Conservation (phyloP, 202 grass and related monocot species). For the Panicum hallii region DNA sequence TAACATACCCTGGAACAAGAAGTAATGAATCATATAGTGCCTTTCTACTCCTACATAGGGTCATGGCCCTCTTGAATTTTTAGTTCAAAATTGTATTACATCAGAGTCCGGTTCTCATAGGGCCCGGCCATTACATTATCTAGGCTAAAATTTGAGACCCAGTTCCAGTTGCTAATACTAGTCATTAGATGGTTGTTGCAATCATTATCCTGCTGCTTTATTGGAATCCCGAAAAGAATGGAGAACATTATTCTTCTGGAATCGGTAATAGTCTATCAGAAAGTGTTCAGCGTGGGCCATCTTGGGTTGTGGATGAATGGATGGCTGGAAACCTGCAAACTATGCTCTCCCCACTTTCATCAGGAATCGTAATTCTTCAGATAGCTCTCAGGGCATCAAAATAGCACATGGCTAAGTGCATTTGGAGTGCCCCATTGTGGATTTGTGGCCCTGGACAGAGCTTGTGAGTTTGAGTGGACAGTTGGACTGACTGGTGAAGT, state of each 20-base stretch:
- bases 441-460: constrained; percentile 15
- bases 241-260: constrained; percentile 37
- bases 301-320: background rate
- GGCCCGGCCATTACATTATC: no score
- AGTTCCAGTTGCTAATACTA: background rate
- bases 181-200: background rate
- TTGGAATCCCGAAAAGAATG: constrained; percentile 55
- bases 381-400: constrained; percentile 41
- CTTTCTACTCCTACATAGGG: background rate
- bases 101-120: no score
- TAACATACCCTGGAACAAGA: constrained; percentile 19
- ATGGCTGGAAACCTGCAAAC: constrained; percentile 22
- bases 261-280: constrained; percentile 23
- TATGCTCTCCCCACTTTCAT: constrained; percentile 47
- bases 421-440: background rate
- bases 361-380: constrained; percentile 5
- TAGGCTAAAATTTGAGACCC: background rate
- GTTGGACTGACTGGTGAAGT: constrained; percentile 27
- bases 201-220: constrained; percentile 32
- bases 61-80: no score
- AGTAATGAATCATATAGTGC: background rate
- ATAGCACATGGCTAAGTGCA: constrained; percentile 5
- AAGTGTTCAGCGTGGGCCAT: background rate
- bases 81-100: no score
- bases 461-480: background rate